These are phyloP conservation scores for Cyclotella atomus DNA, from an alignment of 108 stramenopile genomes.

Conservation along the genomic window DNA sequence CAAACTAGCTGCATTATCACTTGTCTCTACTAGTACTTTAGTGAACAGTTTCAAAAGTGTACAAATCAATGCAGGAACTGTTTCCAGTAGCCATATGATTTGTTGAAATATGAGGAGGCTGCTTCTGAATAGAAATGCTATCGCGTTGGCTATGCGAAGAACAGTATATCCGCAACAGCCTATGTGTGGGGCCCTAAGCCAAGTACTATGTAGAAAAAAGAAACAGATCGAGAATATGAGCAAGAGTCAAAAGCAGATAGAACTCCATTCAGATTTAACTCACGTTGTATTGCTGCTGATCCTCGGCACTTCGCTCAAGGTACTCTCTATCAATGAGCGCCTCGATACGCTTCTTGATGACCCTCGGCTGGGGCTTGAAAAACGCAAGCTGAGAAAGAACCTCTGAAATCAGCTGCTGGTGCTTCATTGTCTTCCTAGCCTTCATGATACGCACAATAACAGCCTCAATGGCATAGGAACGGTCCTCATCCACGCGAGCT, in stretches of 20 bases:
- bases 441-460: slow-evolving; percentile 99
- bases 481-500: slow-evolving; percentile 97
- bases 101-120: background rate
- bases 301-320: slow-evolving; percentile 90
- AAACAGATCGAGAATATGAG: background rate
- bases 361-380: slow-evolving; percentile 97
- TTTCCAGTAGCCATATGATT: background rate
- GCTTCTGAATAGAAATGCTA: too few species aligned
- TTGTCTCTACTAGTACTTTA: slow-evolving; percentile 15
- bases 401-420: slow-evolving; percentile 96
- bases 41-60: slow-evolving; percentile 2
- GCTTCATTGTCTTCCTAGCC: slow-evolving; percentile 96
- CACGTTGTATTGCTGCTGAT: slow-evolving; percentile 86
- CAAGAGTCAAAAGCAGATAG: background rate
- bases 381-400: slow-evolving; percentile 96
- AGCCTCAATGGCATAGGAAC: slow-evolving; percentile 97
- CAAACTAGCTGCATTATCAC: background rate
- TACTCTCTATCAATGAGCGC: slow-evolving; percentile 96
- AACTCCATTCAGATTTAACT: slow-evolving; percentile 26
- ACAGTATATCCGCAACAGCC: background rate
- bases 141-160: background rate
- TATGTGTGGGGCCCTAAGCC: background rate
- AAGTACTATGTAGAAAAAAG: slow-evolving; percentile 14
- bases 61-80: background rate
- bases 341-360: slow-evolving; percentile 95